Evolutionary conservation across 257 asterid genomes (phyloP), one percentile per base, ranked within the genome.

Genomic region (Cinchona pubescens): DNA sequence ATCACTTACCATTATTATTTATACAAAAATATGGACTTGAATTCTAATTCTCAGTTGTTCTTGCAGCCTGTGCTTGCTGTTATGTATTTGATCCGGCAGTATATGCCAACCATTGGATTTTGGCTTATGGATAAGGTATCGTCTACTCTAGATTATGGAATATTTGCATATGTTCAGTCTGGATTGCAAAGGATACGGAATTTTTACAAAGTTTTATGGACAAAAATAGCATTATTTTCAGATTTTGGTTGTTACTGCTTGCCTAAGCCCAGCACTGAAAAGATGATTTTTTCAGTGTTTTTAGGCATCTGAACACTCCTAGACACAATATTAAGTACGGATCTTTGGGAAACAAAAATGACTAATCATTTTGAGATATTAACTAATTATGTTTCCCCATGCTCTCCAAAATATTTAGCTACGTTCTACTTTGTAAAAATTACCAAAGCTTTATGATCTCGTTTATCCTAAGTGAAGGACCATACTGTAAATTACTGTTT

Each of bases 41-140:
- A 68, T 67, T 78, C 64, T 68, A 49, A 46, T 40, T 59, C 77
- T 67, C 5, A 19, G 30, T 73, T 70, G 48, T 72, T 71, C 61
- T 72, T 82, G 89, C 96, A 94, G 99, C 99, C 99, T 4, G 99
- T 94, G 83, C 97, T 94, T 75, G 89, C 91, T 34, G 98, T 92
- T 65, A 86, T 94, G 96, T 94, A 94, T 79, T 87, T 94, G 83
- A 89, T 87, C n/a, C n/a, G n/a, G 82, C 99, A 94, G 82, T 92
- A 94, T 83, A 75, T 84, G 82, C 98, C 99, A 15, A 75, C 90
- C 19, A 76, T 89, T 66, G 99, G 98, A 69, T 92, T 82, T 83
- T 92, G 99, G 99, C 94, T 94, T 80, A 92, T 94, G 99, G 99
- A 94, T 86, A 92, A 85, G 98, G 99, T 94, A 87, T 21, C 19